Conservation (phyloP, 805 yeast species). For the Hanseniaspora clermontiae region DNA sequence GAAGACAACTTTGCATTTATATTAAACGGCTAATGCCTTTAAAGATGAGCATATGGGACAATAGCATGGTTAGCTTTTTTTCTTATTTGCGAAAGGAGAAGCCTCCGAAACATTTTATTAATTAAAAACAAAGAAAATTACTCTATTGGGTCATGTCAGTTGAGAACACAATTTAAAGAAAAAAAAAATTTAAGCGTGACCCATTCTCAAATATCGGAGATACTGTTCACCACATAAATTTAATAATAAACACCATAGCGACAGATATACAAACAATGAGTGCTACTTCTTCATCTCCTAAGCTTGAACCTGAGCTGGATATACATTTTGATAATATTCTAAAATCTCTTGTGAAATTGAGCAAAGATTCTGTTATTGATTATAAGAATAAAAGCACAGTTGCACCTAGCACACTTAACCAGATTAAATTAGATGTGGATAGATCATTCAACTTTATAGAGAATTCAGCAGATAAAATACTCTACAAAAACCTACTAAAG, state of each 20-base stretch:
- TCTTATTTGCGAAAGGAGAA: neutral
- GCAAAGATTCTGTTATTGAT: neutral
- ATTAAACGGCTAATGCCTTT: neutral
- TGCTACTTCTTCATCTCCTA: too few species aligned
- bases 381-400: neutral
- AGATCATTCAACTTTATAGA: slow-evolving; percentile 43
- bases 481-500: slow-evolving; percentile 20
- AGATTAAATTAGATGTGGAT: slow-evolving; percentile 64
- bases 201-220: neutral
- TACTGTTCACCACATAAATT: neutral
- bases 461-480: slow-evolving; percentile 18
- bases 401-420: slow-evolving; percentile 29
- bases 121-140: neutral
- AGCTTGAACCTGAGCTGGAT: too few species aligned
- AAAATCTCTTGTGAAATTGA: neutral
- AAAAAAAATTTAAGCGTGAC: too few species aligned
- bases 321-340: too few species aligned
- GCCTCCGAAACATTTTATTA: neutral
- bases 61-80: neutral
- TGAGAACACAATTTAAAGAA: neutral
- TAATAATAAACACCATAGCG: too few species aligned
- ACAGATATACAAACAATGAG: too few species aligned
- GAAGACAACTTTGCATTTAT: neutral
- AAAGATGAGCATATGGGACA: neutral
- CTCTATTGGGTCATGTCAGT: neutral